A percentile compares a stretch with the other conserved stretches of the same genome.
Evolutionary conservation across 2,329 filamentous ascomycete species (phyloP).

Genomic region (Diaporthe eres): DNA sequence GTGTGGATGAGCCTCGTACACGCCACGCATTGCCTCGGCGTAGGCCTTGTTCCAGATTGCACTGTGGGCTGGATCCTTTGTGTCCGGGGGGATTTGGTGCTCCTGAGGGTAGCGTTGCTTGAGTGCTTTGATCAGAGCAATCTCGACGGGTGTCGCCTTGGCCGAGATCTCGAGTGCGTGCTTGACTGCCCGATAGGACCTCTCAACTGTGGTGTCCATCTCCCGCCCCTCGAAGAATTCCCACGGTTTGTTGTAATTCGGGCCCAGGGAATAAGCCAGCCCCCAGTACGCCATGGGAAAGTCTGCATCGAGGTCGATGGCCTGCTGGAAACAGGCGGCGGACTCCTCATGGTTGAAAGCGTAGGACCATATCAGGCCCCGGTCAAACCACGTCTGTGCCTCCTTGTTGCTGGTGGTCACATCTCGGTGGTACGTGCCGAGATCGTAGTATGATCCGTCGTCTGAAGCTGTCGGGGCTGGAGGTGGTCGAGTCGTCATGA

Average conservation of each 20-base stretch:
- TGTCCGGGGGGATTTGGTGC: constrained; percentile 51
- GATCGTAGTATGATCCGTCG: constrained; percentile 69
- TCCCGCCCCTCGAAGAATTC: constrained; percentile 76
- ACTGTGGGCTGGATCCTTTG: constrained; percentile 55
- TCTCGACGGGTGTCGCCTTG: constrained; percentile 66
- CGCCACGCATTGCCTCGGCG: constrained; percentile 65
- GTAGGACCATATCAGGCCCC: constrained; percentile 81
- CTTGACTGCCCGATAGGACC: constrained; percentile 50
- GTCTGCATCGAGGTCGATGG: constrained; percentile 65
- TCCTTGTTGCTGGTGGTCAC: constrained; percentile 66
- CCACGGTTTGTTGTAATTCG: constrained; percentile 86
- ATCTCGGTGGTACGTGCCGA: constrained; percentile 70
- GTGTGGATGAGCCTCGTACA: constrained; percentile 52
- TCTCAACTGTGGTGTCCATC: constrained; percentile 61
- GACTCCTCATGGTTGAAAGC: constrained; percentile 84
- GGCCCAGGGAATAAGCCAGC: constrained; percentile 78
- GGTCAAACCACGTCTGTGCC: constrained; percentile 78
- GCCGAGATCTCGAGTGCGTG: constrained; percentile 46
- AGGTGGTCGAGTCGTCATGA: constrained; percentile 30
- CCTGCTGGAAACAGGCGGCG: constrained; percentile 72
- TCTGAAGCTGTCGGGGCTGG: constrained; percentile 30
- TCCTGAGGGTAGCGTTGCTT: constrained; percentile 69
- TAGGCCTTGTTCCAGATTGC: constrained; percentile 70
- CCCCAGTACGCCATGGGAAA: constrained; percentile 80
- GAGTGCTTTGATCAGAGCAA: constrained; percentile 75